These are phyloP conservation scores for Coniella vitis DNA, from an alignment of 2,329 filamentous ascomycete genomes.

Conservation along the genomic window DNA sequence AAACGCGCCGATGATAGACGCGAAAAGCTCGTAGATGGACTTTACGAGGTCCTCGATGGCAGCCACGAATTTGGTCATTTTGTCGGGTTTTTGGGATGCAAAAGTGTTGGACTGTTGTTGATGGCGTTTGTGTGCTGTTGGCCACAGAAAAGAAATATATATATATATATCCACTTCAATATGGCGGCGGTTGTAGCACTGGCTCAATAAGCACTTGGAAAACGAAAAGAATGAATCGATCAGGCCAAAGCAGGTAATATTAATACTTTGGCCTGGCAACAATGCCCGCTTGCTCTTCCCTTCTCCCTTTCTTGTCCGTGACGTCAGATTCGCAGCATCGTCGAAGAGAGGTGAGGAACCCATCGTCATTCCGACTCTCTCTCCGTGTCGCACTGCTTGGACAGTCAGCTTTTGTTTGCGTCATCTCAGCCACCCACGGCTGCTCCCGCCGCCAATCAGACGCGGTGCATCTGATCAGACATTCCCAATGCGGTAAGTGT, in stretches of 20 bases:
- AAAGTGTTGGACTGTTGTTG: too few relatives aligned
- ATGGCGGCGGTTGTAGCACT: too few relatives aligned
- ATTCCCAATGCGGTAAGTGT: background rate
- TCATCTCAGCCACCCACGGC: background rate
- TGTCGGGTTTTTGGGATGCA: background rate
- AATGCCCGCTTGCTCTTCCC: too few relatives aligned
- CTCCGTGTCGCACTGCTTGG: background rate
- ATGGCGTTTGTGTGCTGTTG: too few relatives aligned
- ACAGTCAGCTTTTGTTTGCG: background rate
- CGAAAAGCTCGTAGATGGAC: conserved; percentile 35
- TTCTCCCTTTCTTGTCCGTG: too few relatives aligned
- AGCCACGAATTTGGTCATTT: conserved; percentile 24
- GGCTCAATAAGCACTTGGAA: background rate
- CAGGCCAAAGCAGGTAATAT: too few relatives aligned
- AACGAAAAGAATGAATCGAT: too few relatives aligned
- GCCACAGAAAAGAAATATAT: too few relatives aligned
- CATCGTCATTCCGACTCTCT: conserved; percentile 3
- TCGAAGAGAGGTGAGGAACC: too few relatives aligned
- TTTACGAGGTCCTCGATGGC: conserved; percentile 33
- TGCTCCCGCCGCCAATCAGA: background rate
- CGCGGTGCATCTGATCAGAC: background rate
- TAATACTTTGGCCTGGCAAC: too few relatives aligned
- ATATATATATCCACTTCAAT: too few relatives aligned
- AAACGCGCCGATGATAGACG: conserved; percentile 30
- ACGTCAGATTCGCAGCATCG: too few relatives aligned